Evolutionary conservation across 768 basidiomycete genomes (phyloP), one percentile per base, ranked within the genome.

Genomic region (Kwoniella dendrophila): DNA sequence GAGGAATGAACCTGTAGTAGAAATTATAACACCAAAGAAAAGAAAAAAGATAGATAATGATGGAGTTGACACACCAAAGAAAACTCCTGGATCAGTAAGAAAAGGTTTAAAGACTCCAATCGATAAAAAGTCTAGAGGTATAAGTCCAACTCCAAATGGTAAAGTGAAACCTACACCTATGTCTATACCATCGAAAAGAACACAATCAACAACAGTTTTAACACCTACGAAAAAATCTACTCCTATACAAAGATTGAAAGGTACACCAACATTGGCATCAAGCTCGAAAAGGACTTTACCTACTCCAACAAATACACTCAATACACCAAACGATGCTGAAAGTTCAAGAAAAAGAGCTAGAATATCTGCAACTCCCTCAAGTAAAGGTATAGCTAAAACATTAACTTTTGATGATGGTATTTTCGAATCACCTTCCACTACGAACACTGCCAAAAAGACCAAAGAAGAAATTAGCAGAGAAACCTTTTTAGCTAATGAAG

Each of bases 401-500:
- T 20, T 62, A 5, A 56, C 44, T 2, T 62, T 62, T 16, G 53
- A 62, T 30, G 53, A 62, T 26, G 60, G 53, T 27, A 41, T 62
- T 8, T 62, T 62, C 32, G 60, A 62, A 14, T 33, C 49, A 4
- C 45, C 60, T 24, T 2, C 12, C 6, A 6, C 16, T 43, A 43
- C 12, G 41, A 6, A 43, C 50, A 38, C 7, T 0, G 24, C 26
- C 3, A 2, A 12, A 11, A 44, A 10, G n/a, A 44, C 3, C 8
- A 6, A 22, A 34, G 51, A 33, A 5, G 60, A 62, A 14, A 56
- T 62, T 11, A 62, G 26, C 12, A 54, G 60, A 2, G 45, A 76
- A 36, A 61, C 63, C 1, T 79, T 79, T 47, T 55, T 73, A 16
- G 64, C 67, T 6, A 79, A 79, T 50, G 78, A 79, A 59, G 63